phyloP scores from a whole-genome alignment of 2,329 filamentous ascomycete species.

The Apiospora rasikravindrae region DNA sequence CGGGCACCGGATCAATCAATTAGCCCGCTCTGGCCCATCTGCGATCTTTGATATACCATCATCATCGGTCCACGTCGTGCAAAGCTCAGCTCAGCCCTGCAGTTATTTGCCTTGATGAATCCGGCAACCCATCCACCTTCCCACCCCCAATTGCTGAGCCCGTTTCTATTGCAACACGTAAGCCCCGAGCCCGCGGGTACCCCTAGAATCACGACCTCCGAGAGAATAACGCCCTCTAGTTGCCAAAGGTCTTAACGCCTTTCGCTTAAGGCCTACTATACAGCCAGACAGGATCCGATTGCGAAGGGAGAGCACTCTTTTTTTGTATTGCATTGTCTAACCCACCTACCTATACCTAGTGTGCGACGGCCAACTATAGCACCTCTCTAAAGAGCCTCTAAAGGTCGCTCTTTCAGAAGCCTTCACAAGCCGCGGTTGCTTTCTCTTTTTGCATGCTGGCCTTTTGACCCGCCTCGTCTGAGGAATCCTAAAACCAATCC shows the following conservation, averaged over 20 bases:
- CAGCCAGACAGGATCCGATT: not conserved
- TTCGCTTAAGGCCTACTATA: not conserved
- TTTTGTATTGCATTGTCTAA: slow-evolving; percentile 8
- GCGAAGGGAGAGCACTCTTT: not conserved
- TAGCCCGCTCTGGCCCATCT: slow-evolving; percentile 8
- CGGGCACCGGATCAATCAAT: slow-evolving; percentile 12
- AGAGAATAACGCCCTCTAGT: not conserved
- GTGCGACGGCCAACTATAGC: not conserved
- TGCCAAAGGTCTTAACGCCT: not conserved
- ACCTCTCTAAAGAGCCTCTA: not conserved
- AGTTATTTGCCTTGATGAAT: not conserved
- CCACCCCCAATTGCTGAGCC: slow-evolving; percentile 8
- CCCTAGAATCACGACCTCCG: not conserved
- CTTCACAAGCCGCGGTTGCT: not conserved
- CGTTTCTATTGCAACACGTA: not conserved
- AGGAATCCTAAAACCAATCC: not conserved
- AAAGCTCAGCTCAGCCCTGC: slow-evolving; percentile 7
- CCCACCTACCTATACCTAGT: not conserved
- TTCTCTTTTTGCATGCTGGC: slow-evolving; percentile 7
- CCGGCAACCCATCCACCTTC: not conserved
- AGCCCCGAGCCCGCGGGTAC: not conserved
- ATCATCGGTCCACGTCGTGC: slow-evolving; percentile 12
- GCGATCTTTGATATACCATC: slow-evolving; percentile 11
- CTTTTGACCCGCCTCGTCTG: not conserved
- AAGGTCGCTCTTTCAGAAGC: not conserved